These are phyloP conservation scores for Claviceps citrina DNA, from an alignment of 2,329 filamentous ascomycete species.

Conservation along the genomic window DNA sequence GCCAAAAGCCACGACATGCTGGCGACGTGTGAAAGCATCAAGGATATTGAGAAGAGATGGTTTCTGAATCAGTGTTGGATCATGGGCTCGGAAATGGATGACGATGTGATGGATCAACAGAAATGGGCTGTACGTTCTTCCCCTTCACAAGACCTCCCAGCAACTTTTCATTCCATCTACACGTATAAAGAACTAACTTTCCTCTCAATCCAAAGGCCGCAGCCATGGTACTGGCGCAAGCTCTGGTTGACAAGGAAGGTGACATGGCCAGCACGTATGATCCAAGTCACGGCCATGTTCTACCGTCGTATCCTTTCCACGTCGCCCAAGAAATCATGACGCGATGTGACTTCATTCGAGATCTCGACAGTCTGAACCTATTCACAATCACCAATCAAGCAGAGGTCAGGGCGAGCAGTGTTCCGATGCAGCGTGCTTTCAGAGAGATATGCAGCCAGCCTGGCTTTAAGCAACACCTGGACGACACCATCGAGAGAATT, in stretches of 20 bases:
- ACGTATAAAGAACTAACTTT: background rate
- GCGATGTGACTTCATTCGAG: conserved; percentile 80
- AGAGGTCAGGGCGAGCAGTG: conserved; percentile 78
- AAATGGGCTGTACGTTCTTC: conserved; percentile 59
- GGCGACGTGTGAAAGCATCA: conserved; percentile 58
- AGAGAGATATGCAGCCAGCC: conserved; percentile 60
- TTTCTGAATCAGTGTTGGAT: conserved; percentile 65
- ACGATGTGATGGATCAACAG: conserved; percentile 96
- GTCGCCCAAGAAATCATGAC: conserved; percentile 88
- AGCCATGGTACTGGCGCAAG: conserved; percentile 83
- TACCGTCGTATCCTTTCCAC: conserved; percentile 70
- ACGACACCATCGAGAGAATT: conserved; percentile 73
- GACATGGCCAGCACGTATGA: conserved; percentile 53
- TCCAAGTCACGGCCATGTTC: conserved; percentile 49
- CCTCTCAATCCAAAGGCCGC: conserved; percentile 42
- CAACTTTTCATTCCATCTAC: too few species aligned
- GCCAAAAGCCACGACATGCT: conserved; percentile 78
- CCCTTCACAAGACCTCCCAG: background rate
- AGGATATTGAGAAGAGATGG: conserved; percentile 57
- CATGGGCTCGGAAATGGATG: conserved; percentile 63
- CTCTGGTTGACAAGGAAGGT: conserved; percentile 70
- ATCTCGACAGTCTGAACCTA: conserved; percentile 84
- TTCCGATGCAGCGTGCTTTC: conserved; percentile 93
- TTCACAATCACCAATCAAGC: conserved; percentile 85
- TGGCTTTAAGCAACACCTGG: conserved; percentile 69